Conservation (phyloP, 306 rosid genomes). For the Lupinus albus region DNA sequence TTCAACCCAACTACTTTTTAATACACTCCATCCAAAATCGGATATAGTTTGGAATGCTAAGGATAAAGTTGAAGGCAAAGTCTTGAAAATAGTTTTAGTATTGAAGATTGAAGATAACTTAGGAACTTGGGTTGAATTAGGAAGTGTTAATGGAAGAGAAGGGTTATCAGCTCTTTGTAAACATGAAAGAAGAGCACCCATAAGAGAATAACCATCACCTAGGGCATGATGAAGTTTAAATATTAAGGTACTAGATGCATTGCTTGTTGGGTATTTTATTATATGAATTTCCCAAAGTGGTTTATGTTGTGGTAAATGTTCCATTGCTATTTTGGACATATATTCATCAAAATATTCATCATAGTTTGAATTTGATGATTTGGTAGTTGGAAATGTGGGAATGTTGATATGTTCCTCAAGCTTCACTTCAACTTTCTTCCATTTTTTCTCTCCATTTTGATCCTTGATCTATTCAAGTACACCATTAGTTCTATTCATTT, state of each 20-base stretch:
- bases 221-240: constrained; percentile 65
- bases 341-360: constrained; percentile 52
- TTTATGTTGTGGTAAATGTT: constrained; percentile 43
- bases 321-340: constrained; percentile 42
- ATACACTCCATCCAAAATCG: constrained; percentile 49
- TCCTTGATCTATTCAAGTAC: constrained; percentile 38
- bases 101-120: background rate
- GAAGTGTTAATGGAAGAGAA: constrained; percentile 58
- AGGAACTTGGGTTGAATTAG: constrained; percentile 31
- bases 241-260: constrained; percentile 46
- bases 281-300: constrained; percentile 64
- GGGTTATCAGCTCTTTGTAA: constrained; percentile 51
- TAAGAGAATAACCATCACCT: constrained; percentile 65
- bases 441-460: constrained; percentile 43
- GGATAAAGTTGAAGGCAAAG: constrained; percentile 34
- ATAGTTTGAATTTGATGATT: constrained; percentile 34
- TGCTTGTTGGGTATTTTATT: constrained; percentile 52
- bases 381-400: constrained; percentile 38
- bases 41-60: constrained; percentile 14
- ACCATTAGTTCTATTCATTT: background rate
- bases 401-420: constrained; percentile 50
- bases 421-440: constrained; percentile 59
- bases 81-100: background rate
- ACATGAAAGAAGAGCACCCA: constrained; percentile 66
- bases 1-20: constrained; percentile 48